These are phyloP conservation scores for Phaeosphaeria sp. DNA, from an alignment of 2,329 filamentous ascomycete species.

Conservation along the genomic window DNA sequence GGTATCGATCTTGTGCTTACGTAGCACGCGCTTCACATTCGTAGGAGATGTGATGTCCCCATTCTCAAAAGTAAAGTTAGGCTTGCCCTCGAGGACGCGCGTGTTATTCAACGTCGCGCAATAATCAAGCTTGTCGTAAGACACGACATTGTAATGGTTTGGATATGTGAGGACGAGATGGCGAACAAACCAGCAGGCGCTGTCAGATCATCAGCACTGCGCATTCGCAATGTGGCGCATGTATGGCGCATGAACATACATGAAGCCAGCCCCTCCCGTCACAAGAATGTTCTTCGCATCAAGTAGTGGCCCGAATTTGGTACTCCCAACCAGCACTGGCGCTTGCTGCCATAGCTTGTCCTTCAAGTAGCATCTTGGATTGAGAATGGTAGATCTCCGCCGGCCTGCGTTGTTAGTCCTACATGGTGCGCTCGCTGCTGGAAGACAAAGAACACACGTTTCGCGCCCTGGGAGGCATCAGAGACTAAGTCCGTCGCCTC, in stretches of 20 bases:
- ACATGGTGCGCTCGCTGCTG: conserved; percentile 12
- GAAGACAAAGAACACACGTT: conserved; percentile 29
- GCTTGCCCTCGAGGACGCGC: conserved; percentile 67
- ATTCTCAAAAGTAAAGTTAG: conserved; percentile 80
- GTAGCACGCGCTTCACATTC: conserved; percentile 73
- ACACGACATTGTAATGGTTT: conserved; percentile 76
- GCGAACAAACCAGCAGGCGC: conserved; percentile 82
- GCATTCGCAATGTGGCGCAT: neutral
- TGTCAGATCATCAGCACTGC: conserved; percentile 46
- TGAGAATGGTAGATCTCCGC: conserved; percentile 48
- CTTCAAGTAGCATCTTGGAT: conserved; percentile 55
- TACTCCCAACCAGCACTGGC: conserved; percentile 72
- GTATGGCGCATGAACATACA: conserved; percentile 62
- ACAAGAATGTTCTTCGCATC: conserved; percentile 83
- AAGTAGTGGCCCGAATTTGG: conserved; percentile 70
- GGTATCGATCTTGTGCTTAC: conserved; percentile 76
- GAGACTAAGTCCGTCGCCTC: conserved; percentile 16
- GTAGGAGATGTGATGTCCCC: conserved; percentile 76
- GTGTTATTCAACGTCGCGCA: conserved; percentile 83
- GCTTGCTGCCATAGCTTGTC: conserved; percentile 74
- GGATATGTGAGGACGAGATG: conserved; percentile 78
- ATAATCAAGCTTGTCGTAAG: conserved; percentile 85
- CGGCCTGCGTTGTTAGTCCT: conserved; percentile 26
- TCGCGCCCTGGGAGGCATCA: conserved; percentile 26
- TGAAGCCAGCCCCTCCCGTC: conserved; percentile 84